phyloP scores from a whole-genome alignment of 2,329 filamentous ascomycete species.

The Aureobasidium melanogenum region DNA sequence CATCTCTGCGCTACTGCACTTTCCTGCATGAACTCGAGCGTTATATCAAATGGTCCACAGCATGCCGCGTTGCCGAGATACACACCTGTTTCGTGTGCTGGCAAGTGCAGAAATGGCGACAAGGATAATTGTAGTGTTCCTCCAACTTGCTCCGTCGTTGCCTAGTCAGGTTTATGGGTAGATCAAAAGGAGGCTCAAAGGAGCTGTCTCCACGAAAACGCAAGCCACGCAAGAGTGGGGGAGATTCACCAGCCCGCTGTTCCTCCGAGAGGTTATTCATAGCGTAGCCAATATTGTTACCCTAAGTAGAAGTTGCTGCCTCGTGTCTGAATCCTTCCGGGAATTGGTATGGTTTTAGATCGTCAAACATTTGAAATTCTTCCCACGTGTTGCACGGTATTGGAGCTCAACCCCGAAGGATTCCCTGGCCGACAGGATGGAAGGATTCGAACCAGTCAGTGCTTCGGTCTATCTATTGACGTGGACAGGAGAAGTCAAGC shows the following conservation, averaged over 20 bases:
- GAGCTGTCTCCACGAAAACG: not conserved
- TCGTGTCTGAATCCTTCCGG: not conserved
- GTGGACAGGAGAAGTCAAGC: not conserved
- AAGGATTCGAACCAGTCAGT: not conserved
- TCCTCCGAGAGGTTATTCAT: constrained; percentile 3
- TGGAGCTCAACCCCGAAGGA: not conserved
- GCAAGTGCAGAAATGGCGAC: not conserved
- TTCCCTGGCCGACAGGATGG: not conserved
- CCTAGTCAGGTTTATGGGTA: not conserved
- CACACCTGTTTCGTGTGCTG: not conserved
- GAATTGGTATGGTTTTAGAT: not conserved
- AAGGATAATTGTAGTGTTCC: not conserved
- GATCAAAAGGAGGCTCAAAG: not conserved
- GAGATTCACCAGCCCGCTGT: not conserved
- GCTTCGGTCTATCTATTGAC: not conserved
- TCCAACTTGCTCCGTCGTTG: not conserved
- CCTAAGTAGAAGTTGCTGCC: not conserved
- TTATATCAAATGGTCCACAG: not conserved
- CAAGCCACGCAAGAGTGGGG: constrained; percentile 1
- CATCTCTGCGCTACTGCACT: constrained; percentile 1
- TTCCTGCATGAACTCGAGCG: constrained; percentile 2
- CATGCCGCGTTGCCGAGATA: not conserved
- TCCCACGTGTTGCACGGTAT: not conserved
- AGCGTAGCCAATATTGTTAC: not conserved
- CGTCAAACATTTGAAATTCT: not conserved